These are phyloP conservation scores for Cicer arietinum DNA, from an alignment of 306 rosid genomes.

Conservation along the genomic window DNA sequence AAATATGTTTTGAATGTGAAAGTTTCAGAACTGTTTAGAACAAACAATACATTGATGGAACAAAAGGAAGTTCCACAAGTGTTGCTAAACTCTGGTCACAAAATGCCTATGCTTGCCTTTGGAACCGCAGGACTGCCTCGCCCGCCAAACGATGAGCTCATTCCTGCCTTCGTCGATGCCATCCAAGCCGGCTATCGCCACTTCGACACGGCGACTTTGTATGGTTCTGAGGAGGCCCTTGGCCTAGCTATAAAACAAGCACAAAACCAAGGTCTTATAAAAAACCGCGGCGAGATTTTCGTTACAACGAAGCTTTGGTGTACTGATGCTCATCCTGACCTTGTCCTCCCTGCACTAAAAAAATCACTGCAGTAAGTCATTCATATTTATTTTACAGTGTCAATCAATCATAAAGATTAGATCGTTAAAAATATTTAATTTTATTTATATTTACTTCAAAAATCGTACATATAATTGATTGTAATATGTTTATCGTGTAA, in stretches of 20 bases:
- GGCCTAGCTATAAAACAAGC: conserved; percentile 44
- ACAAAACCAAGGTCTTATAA: conserved; percentile 48
- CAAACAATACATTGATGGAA: conserved; percentile 24
- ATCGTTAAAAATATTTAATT: neutral
- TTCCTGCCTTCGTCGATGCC: conserved; percentile 23
- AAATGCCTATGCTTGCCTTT: conserved; percentile 41
- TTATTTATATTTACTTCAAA: too few relatives aligned
- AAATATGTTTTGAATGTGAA: too few relatives aligned
- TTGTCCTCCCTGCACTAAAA: conserved; percentile 51
- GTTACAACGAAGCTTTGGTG: conserved; percentile 57
- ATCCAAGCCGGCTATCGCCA: conserved; percentile 48
- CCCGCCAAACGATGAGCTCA: conserved; percentile 38
- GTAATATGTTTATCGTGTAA: too few relatives aligned
- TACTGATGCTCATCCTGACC: conserved; percentile 51
- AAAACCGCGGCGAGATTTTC: conserved; percentile 51
- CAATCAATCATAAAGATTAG: neutral
- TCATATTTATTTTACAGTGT: neutral
- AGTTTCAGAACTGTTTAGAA: too few relatives aligned
- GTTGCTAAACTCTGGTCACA: conserved; percentile 47
- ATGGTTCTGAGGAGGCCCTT: conserved; percentile 50
- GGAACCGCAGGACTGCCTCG: conserved; percentile 38
- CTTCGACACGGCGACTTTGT: conserved; percentile 52
- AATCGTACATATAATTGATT: neutral
- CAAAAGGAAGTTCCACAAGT: conserved; percentile 37
- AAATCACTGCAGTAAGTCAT: conserved; percentile 42